Conservation (phyloP, 768 basidiomycete genomes). For the Fomitopsis pulvina region DNA sequence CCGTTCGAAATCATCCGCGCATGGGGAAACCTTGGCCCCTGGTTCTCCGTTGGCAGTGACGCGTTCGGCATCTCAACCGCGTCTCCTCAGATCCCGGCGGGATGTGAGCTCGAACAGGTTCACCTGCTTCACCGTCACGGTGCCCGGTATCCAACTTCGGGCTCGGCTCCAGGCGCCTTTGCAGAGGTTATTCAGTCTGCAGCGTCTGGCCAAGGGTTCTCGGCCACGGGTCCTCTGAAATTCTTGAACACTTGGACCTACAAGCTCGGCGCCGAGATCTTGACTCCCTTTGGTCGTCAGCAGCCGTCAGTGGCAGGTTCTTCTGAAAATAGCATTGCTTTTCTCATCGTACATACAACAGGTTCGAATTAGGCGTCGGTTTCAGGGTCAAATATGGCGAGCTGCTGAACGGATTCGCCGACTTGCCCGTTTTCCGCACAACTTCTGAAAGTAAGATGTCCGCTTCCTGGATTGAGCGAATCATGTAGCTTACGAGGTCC, state of each 20-base stretch:
- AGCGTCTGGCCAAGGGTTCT: constrained; percentile 21
- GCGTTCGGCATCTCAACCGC: constrained; percentile 40
- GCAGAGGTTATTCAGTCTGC: constrained; percentile 18
- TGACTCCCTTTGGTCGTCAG: constrained; percentile 41
- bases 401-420: constrained; percentile 34
- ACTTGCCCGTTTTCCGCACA: constrained; percentile 46
- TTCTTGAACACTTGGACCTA: constrained; percentile 43
- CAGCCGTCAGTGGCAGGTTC: constrained; percentile 23
- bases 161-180: constrained; percentile 19
- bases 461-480: not conserved
- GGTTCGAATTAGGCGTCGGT: constrained; percentile 35
- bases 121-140: constrained; percentile 36
- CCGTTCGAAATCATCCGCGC: constrained; percentile 38
- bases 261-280: constrained; percentile 37
- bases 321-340: not conserved
- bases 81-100: constrained; percentile 38
- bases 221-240: constrained; percentile 29
- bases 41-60: constrained; percentile 38
- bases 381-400: constrained; percentile 42
- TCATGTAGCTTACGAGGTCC: not conserved
- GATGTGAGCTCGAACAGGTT: constrained; percentile 41
- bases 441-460: constrained; percentile 30
- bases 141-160: constrained; percentile 35
- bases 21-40: constrained; percentile 45
- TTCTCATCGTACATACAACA: not conserved